Percentiles rank a stretch among this genome's conserved stretches.
phyloP scores from a whole-genome alignment of 2,329 filamentous ascomycete species.

The Beauveria pseudobassiana region DNA sequence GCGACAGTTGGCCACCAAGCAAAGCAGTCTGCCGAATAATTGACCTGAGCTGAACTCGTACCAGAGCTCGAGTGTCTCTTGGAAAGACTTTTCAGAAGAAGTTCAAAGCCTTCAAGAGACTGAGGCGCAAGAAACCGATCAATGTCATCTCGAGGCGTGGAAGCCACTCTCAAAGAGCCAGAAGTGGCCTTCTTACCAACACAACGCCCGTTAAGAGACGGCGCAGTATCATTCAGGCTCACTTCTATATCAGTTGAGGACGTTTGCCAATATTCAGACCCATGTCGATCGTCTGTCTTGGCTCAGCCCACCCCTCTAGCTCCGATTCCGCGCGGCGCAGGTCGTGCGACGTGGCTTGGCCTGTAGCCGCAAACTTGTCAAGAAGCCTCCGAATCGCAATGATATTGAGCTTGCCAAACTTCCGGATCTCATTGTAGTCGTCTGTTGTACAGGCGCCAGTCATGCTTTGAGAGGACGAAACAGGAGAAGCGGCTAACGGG shows the following conservation, averaged over 20 bases:
- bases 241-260: too few species aligned
- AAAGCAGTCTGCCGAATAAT: not conserved
- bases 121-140: not conserved
- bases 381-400: not conserved
- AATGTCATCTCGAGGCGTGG: not conserved
- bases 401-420: not conserved
- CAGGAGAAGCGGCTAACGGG: not conserved
- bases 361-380: not conserved
- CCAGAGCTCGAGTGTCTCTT: not conserved
- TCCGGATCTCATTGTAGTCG: not conserved
- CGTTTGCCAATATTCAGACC: not conserved
- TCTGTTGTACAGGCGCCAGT: not conserved
- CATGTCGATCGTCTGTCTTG: not conserved
- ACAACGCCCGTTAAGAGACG: not conserved
- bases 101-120: not conserved
- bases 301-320: not conserved
- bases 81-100: too few species aligned
- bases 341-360: not conserved
- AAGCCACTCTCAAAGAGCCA: not conserved
- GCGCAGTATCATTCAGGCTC: not conserved
- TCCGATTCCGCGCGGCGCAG: not conserved
- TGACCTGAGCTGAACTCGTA: not conserved
- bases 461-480: too few species aligned
- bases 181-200: not conserved
- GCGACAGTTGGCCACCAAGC: constrained; percentile 2